Evolutionary conservation across 192 early-diverging fungal genomes (phyloP), one percentile per base, ranked within the genome.

Genomic region (Coemansia sp.): DNA sequence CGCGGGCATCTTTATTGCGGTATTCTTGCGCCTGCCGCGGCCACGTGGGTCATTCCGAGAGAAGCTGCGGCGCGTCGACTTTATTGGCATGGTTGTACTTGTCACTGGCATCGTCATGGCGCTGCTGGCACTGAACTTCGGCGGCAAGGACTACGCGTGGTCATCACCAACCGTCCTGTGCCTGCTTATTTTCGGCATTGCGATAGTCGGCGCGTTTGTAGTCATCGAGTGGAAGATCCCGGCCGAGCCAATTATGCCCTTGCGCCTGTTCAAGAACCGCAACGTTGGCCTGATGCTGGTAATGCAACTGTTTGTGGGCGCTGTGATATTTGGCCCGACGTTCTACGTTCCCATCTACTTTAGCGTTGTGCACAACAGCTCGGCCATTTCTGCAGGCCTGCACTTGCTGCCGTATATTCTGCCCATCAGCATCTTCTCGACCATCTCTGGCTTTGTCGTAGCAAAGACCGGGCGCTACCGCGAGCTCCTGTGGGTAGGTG

Each of bases 401-500:
- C 83, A 90, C 54, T 72, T 89, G 51, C 74, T 98, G 46, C 93
- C 94, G 1, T 71, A 92, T n/a, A 86, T 95, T 41, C 63, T 93
- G 39, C 84, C 85, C 37, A 73, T 90, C n/a, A 87, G 89, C 35
- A 27, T 92, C 33, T 62, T 88, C 37, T 79, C 87, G 37, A 87
- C 95, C 45, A 51, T 74, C 24, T 80, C 87, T 21, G 94, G 94
- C 33, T 72, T 87, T 34, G 62, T 86, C 37, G 84, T 90, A 6
- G 85, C 87, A 2, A 73, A 81, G 37, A 85, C 86, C 24, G 87
- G 88, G 13, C 73, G 66, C 46, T 92, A 91, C 77, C 72, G 85
- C 7, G 77, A 85, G 21, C 88, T 87, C 36, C 68, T 92, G 61
- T 88, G 82, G 74, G 5, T 89, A 24, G 93, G 93, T 16, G 67